Evolutionary conservation across 352 stramenopile genomes (phyloP).

Genomic region (Stramenopiles sp.): DNA sequence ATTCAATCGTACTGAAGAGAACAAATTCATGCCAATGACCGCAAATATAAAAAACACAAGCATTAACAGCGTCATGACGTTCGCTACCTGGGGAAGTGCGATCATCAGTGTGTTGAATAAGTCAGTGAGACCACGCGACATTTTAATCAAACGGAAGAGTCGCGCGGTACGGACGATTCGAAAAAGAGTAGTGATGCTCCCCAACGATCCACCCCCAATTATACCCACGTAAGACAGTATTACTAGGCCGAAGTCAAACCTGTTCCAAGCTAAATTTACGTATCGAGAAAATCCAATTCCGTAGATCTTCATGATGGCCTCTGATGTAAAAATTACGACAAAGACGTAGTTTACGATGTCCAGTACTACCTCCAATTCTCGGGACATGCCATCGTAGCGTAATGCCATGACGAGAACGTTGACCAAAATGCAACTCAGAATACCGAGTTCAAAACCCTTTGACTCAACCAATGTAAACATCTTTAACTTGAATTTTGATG

Average conservation of each 20-base stretch:
- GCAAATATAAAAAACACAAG: slow-evolving; percentile 8
- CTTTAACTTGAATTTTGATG: not conserved
- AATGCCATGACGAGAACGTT: not conserved
- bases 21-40: slow-evolving; percentile 2
- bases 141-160: slow-evolving; percentile 7
- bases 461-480: slow-evolving; percentile 7
- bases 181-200: not conserved
- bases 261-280: not conserved
- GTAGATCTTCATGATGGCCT: slow-evolving; percentile 5
- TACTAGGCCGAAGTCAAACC: slow-evolving; percentile 6
- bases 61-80: slow-evolving; percentile 6
- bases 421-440: not conserved
- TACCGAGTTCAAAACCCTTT: not conserved
- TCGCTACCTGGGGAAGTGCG: not conserved
- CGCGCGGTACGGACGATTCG: not conserved
- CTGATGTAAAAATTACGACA: not conserved
- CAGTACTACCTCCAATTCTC: not conserved
- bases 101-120: slow-evolving; percentile 3
- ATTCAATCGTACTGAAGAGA: slow-evolving; percentile 49
- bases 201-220: not conserved
- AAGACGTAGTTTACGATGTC: not conserved
- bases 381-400: not conserved
- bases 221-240: not conserved
- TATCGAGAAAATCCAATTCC: not conserved
- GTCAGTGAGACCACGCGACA: not conserved